Base-by-base conservation (phyloP, 148 eudicot genomes). In the Agrostemma githago region DNA sequence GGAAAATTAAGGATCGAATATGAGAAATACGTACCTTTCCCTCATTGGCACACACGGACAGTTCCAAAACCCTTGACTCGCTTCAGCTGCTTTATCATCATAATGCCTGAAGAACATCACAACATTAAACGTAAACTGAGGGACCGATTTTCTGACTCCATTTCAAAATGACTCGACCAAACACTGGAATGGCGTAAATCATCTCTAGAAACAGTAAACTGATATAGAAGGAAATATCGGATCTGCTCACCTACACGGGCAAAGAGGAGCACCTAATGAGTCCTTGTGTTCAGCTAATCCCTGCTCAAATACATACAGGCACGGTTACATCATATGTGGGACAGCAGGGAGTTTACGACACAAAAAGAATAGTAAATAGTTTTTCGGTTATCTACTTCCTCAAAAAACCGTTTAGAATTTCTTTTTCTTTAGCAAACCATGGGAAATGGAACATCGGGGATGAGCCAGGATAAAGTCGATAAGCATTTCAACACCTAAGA, bases 1-100 rank as follows among this genome's bases (percentile, higher is more conserved):
- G 10, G 6, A 39, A 68, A 42, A 61, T 8, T 64, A 17, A 5
- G 17, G 72, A 60, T 39, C 38, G 11, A 17, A 44, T 59, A 66
- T 46, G 56, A 59, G 34, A 19, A 38, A 43, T 8, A 3, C 72
- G 53, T 79, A 94, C 98, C 98, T 94, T 80, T 94, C 97, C 78
- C 98, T 91, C 98, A 94, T 94, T 16, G 97, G 98, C 72, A 94
- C 98, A 85, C 98, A 94, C 7, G 98, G 98, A 76, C 98, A 94
- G 69, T 94, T 94, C 98, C 98, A 94, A 79, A 94, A 94, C 6
- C 98, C 97, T 80, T 94, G 98, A 37, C 81, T 79, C 20, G 86
- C 98, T 86, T 94, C 98, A 63, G 98, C 97, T 51, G 85, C 79
- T 82, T 94, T 94, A 84, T 94, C 98, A 81, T 91, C 98, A 79